Percentiles rank a stretch among this genome's conserved stretches.
phyloP scores from a whole-genome alignment of 768 basidiomycete species.

The Tricholoma terreum region DNA sequence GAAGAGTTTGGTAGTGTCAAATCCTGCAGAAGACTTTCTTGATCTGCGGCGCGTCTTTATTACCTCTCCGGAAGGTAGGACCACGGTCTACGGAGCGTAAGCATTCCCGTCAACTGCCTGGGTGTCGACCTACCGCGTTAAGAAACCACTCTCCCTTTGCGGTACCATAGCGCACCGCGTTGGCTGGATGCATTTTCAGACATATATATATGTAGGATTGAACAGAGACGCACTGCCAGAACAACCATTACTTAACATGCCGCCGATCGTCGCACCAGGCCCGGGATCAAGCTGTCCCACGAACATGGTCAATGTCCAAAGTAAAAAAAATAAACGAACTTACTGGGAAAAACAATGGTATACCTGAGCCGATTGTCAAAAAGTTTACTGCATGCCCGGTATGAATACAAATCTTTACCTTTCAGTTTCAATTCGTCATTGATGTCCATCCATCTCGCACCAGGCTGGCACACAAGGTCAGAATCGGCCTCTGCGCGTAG shows the following conservation, averaged over 20 bases:
- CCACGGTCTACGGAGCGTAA: slow-evolving; percentile 62
- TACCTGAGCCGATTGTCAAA: slow-evolving; percentile 37
- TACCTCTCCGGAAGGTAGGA: slow-evolving; percentile 83
- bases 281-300: slow-evolving; percentile 63
- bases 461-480: slow-evolving; percentile 70
- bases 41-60: slow-evolving; percentile 82
- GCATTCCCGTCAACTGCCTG: not conserved
- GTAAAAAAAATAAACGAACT: slow-evolving; percentile 12
- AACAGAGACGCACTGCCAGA: slow-evolving; percentile 58
- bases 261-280: slow-evolving; percentile 79
- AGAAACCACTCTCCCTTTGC: slow-evolving; percentile 90
- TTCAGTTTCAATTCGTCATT: slow-evolving; percentile 65
- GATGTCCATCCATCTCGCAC: slow-evolving; percentile 72
- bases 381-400: not conserved
- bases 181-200: slow-evolving; percentile 39
- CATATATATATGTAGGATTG: not conserved
- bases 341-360: slow-evolving; percentile 84
- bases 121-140: slow-evolving; percentile 55
- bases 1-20: slow-evolving; percentile 81
- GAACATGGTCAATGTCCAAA: not conserved
- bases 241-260: slow-evolving; percentile 85
- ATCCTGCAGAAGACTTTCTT: slow-evolving; percentile 85
- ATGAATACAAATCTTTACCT: slow-evolving; percentile 30
- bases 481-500: slow-evolving; percentile 54
- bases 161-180: slow-evolving; percentile 84